A percentile compares a stretch with the other conserved stretches of the same genome.
phyloP scores from a whole-genome alignment of 2,329 filamentous ascomycete species.

The Diplodia scrobiculata region DNA sequence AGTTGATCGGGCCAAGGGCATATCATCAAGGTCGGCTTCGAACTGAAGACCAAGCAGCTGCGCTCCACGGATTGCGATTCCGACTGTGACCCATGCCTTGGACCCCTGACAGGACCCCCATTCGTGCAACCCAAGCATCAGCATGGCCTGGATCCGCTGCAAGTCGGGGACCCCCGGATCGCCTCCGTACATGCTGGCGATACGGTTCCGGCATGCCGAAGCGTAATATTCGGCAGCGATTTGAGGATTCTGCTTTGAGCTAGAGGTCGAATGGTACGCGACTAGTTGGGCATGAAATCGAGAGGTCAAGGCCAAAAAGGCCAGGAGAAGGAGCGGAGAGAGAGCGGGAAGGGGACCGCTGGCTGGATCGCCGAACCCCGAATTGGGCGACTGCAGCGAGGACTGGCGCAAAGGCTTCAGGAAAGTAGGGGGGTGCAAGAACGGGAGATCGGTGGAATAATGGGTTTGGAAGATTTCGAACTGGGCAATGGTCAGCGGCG shows the following conservation, averaged over 20 bases:
- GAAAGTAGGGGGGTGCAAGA: constrained; percentile 68
- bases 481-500: constrained; percentile 32
- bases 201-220: constrained; percentile 56
- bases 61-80: constrained; percentile 61
- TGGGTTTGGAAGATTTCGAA: constrained; percentile 71
- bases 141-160: constrained; percentile 65
- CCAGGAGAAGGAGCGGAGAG: constrained; percentile 59
- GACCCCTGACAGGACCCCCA: constrained; percentile 67
- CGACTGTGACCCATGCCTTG: constrained; percentile 67
- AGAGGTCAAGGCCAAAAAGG: constrained; percentile 68
- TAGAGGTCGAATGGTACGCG: constrained; percentile 57
- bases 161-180: constrained; percentile 57
- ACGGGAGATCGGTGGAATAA: constrained; percentile 71
- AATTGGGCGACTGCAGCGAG: constrained; percentile 29
- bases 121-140: constrained; percentile 72
- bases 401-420: constrained; percentile 50
- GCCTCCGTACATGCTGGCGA: constrained; percentile 55
- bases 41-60: constrained; percentile 43
- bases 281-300: constrained; percentile 67
- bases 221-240: constrained; percentile 67
- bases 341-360: constrained; percentile 36
- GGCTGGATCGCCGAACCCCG: constrained; percentile 40
- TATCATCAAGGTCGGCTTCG: constrained; percentile 37
- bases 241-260: constrained; percentile 54
- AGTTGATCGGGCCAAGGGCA: constrained; percentile 42